phyloP scores from a whole-genome alignment of 2,329 filamentous ascomycete species.

The Neobulgaria alba region DNA sequence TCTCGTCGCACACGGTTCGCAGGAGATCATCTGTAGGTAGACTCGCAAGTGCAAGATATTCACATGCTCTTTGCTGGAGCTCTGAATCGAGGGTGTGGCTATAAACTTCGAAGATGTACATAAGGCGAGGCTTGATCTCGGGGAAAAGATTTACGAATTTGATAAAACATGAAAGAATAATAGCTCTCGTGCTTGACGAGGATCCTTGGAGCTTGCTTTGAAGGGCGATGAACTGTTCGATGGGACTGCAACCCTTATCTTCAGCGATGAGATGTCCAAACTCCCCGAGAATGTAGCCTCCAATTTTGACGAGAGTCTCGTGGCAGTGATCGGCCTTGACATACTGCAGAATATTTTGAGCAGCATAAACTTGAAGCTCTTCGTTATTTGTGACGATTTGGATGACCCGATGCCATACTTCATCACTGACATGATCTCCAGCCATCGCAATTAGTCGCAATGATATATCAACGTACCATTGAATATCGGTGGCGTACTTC shows the following conservation, averaged over 20 bases:
- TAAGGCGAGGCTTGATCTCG: constrained; percentile 91
- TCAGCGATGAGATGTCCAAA: constrained; percentile 96
- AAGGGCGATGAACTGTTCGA: constrained; percentile 91
- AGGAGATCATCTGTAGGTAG: constrained; percentile 85
- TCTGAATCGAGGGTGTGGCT: constrained; percentile 93
- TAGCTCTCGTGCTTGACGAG: constrained; percentile 81
- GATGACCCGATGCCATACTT: constrained; percentile 97
- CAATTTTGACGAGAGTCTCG: constrained; percentile 96
- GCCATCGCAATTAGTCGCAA: constrained; percentile 91
- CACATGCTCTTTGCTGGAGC: constrained; percentile 90
- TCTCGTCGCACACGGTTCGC: constrained; percentile 92
- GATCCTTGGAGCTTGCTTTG: constrained; percentile 84
- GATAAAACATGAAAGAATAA: constrained; percentile 90
- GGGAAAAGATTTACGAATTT: constrained; percentile 98
- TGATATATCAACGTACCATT: constrained; percentile 99
- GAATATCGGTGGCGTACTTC: constrained; percentile 95
- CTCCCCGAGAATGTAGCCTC: constrained; percentile 89
- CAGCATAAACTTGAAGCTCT: constrained; percentile 92
- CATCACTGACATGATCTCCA: constrained; percentile 95
- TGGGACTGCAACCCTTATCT: constrained; percentile 83
- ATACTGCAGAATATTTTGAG: constrained; percentile 86
- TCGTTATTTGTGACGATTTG: constrained; percentile 99
- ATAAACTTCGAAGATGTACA: constrained; percentile 85
- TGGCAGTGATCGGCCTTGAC: constrained; percentile 90
- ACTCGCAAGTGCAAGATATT: constrained; percentile 80